These are phyloP conservation scores for Tolypocladium amazonense DNA, from an alignment of 2,329 filamentous ascomycete species.

Conservation along the genomic window DNA sequence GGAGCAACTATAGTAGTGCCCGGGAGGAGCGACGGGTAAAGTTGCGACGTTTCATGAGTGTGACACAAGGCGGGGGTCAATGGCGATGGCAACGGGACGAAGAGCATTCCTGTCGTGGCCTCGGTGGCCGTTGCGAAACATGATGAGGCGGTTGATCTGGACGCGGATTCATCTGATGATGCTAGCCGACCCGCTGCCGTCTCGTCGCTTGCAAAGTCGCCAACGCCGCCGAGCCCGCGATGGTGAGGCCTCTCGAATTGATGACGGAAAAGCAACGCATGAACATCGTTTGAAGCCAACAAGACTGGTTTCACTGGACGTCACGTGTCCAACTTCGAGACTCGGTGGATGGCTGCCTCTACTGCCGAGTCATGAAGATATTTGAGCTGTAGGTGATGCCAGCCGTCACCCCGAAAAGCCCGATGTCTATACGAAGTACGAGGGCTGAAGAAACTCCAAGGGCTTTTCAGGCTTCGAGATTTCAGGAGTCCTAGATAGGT, in stretches of 20 bases:
- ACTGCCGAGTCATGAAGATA: not conserved
- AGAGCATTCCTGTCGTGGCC: not conserved
- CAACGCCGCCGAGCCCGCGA: not conserved
- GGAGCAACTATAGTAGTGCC: not conserved
- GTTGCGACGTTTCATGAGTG: not conserved
- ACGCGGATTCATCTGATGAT: not conserved
- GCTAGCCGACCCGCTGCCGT: not conserved
- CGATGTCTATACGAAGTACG: not conserved
- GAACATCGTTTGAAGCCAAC: not conserved
- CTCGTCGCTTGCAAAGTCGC: not conserved
- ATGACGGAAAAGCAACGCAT: not conserved
- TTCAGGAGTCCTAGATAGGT: not conserved
- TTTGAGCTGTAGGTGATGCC: not conserved
- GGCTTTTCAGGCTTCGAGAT: not conserved
- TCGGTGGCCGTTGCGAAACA: not conserved
- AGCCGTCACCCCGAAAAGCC: not conserved
- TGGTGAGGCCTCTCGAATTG: not conserved
- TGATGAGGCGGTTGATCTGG: not conserved
- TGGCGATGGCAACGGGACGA: not conserved
- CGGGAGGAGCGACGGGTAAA: not conserved
- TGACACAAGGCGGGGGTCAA: not conserved
- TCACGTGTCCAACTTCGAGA: not conserved
- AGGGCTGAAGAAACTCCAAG: not conserved
- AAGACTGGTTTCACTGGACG: not conserved
- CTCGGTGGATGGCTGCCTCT: not conserved